Conservation (phyloP, 768 basidiomycete species). For the Tricholoma saponaceum region DNA sequence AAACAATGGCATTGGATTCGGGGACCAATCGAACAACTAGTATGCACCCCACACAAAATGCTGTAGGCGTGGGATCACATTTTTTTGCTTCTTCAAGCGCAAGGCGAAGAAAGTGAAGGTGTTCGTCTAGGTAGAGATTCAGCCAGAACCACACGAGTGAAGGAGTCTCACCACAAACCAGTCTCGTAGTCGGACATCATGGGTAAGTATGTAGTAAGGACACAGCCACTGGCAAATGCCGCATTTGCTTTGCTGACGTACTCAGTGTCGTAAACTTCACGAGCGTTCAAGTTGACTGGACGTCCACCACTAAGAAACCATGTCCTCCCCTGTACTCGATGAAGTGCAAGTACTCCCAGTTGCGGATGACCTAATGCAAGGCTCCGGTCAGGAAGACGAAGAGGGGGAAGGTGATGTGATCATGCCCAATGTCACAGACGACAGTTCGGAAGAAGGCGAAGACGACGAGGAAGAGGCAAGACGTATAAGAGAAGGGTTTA, state of each 20-base stretch:
- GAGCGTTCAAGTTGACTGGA: conserved; percentile 8
- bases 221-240: too few species aligned
- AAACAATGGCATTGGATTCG: conserved; percentile 40
- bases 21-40: conserved; percentile 48
- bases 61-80: conserved; percentile 65
- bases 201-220: background rate
- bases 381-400: conserved; percentile 48
- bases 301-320: conserved; percentile 25
- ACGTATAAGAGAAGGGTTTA: conserved; percentile 82
- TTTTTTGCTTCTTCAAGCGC: conserved; percentile 72
- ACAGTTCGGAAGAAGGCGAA: conserved; percentile 87
- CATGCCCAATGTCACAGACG: conserved; percentile 58
- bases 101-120: conserved; percentile 44
- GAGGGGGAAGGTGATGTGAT: conserved; percentile 54
- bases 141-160: background rate
- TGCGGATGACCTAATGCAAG: conserved; percentile 57
- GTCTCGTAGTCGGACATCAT: background rate
- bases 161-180: background rate
- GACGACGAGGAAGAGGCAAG: conserved; percentile 88
- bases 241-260: background rate
- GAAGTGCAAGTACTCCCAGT: conserved; percentile 28
- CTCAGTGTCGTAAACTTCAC: background rate
- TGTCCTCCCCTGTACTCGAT: conserved; percentile 49
- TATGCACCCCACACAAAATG: conserved; percentile 91
- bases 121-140: background rate